A percentile compares a stretch with the other conserved stretches of the same genome.
phyloP scores from a whole-genome alignment of 371 early-diverging fungal genomes.

The Vairimorpha apis region DNA sequence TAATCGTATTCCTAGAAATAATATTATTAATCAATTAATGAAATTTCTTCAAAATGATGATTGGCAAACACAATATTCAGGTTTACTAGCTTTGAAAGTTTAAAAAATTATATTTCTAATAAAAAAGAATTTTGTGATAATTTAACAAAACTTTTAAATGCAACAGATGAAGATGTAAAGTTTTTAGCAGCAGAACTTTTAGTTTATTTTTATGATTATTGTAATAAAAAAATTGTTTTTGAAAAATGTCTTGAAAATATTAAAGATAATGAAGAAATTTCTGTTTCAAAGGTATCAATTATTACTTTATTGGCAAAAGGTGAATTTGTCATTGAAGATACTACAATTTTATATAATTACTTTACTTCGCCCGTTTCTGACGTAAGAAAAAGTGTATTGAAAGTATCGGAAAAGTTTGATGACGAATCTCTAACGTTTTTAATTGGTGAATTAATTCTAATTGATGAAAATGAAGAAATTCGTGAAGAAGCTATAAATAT shows the following conservation, averaged over 20 bases:
- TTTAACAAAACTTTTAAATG: slow-evolving; percentile 34
- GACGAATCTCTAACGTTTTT: slow-evolving; percentile 36
- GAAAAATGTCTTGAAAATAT: slow-evolving; percentile 51
- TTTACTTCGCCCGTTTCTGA: slow-evolving; percentile 42
- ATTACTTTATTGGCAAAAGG: slow-evolving; percentile 42
- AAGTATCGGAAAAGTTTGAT: slow-evolving; percentile 14
- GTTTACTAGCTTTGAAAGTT: slow-evolving; percentile 48
- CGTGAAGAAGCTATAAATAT: slow-evolving; percentile 24
- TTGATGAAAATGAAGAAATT: slow-evolving; percentile 46
- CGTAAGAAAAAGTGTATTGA: slow-evolving; percentile 26
- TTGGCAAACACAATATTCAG: slow-evolving; percentile 62
- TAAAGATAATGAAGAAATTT: slow-evolving; percentile 54
- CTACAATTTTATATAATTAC: slow-evolving; percentile 40
- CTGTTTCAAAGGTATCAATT: slow-evolving; percentile 55
- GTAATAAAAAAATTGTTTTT: slow-evolving; percentile 20
- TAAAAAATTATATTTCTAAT: slow-evolving; percentile 39
- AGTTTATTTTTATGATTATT: slow-evolving; percentile 13
- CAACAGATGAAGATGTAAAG: slow-evolving; percentile 62
- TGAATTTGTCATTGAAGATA: slow-evolving; percentile 1
- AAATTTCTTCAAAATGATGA: slow-evolving; percentile 48
- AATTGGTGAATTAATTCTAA: slow-evolving; percentile 39
- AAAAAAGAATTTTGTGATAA: slow-evolving; percentile 17
- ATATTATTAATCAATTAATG: slow-evolving; percentile 34
- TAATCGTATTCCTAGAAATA: slow-evolving; percentile 31
- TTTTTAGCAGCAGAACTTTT: slow-evolving; percentile 57